Evolutionary conservation across 805 yeast species (phyloP), one percentile per base, ranked within the genome.

Genomic region (Candida golubevii): DNA sequence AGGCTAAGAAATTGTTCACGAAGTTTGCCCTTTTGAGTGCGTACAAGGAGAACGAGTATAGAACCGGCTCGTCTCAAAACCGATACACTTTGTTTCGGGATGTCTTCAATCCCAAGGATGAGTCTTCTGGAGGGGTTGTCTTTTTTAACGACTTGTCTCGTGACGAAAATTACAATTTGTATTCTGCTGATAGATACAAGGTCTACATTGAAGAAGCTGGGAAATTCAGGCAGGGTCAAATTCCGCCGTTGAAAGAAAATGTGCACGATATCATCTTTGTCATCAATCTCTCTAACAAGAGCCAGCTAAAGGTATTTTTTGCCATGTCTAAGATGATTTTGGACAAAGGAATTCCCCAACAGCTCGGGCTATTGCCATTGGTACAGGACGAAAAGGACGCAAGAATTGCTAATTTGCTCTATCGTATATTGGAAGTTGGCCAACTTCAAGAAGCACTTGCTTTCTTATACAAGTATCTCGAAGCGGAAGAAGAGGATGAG

Each of bases 291-390:
- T 66, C 81, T 1, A 70, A 79, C 48, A 66, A 67, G 11, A 64
- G 67, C 2, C 83, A 85, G 46, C 54, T 83, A 14, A 59, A 67
- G 13, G 77, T 75, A 1, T 60, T 82, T 27, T 62, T 75, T 14
- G 68, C 82, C 8, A 67, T 80, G 30, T 55, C 83, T 2, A 69
- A 72, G 26, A 61, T 77, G 2, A 66, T 80, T 2, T 55, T 80
- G n/a, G 69, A 74, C 10, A 74, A 78, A 35, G 79, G 80, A 1
- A 72, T 85, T 13, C 87, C 96, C 0, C 85, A 89, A 51, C 84
- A 90, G 61, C 58, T 91, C 41, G 99, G 97, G 7, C 49, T 91
- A 3, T 67, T 91, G n/a, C 96, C 98, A 0, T 46, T 85, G 2
- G 57, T 63, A 8, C 62, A 58, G 1, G 54, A 50, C 6, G 65